Percentiles rank a stretch among this genome's conserved stretches.
Evolutionary conservation across 495 filamentous ascomycete species (phyloP).

Genomic region (Clavariopsis aquatica): DNA sequence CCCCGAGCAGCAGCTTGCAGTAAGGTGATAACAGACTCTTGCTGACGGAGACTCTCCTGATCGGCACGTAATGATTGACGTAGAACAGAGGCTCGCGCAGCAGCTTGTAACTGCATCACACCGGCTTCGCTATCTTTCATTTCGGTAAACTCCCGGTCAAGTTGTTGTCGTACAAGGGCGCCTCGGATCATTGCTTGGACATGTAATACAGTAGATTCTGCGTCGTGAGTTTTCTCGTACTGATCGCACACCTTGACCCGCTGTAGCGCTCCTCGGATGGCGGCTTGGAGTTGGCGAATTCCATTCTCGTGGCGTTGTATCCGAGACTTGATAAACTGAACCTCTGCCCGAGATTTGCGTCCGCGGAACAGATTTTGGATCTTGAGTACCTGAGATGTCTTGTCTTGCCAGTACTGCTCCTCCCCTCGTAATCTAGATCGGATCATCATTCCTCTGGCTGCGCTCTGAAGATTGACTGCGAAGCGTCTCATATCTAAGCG

Average conservation of each 20-base stretch:
- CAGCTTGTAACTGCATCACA: slow-evolving; percentile 70
- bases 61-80: slow-evolving; percentile 41
- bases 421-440: slow-evolving; percentile 63
- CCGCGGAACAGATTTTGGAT: slow-evolving; percentile 86
- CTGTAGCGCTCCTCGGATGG: slow-evolving; percentile 46
- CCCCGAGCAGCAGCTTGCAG: slow-evolving; percentile 35
- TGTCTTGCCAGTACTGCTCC: slow-evolving; percentile 67
- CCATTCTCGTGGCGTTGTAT: slow-evolving; percentile 60
- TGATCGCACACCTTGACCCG: slow-evolving; percentile 44
- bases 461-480: slow-evolving; percentile 74
- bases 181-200: slow-evolving; percentile 70
- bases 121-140: slow-evolving; percentile 51
- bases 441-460: slow-evolving; percentile 74
- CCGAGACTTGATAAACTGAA: slow-evolving; percentile 62
- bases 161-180: slow-evolving; percentile 55
- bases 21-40: slow-evolving; percentile 34
- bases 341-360: slow-evolving; percentile 68
- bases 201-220: slow-evolving; percentile 55
- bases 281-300: slow-evolving; percentile 58
- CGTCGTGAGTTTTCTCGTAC: slow-evolving; percentile 42
- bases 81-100: slow-evolving; percentile 39
- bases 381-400: slow-evolving; percentile 68
- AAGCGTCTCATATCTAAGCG: slow-evolving; percentile 76
- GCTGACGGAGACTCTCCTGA: slow-evolving; percentile 41
- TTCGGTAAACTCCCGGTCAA: slow-evolving; percentile 52